These are phyloP conservation scores for Hirschioporus abietinus DNA, from an alignment of 768 basidiomycete genomes.

Conservation along the genomic window DNA sequence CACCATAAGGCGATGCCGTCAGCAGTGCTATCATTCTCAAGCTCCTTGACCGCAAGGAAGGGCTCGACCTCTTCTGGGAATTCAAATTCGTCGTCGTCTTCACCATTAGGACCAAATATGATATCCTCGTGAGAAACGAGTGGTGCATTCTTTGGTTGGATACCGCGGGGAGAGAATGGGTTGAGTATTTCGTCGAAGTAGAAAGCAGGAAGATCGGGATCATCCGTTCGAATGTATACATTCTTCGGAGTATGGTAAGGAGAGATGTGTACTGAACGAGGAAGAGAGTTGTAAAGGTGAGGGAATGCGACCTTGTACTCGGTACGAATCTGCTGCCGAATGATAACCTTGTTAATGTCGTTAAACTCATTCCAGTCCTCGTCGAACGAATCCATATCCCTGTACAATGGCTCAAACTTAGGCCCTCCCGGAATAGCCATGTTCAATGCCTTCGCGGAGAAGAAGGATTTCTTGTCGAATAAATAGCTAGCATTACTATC, in stretches of 20 bases:
- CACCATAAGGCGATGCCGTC: slow-evolving; percentile 98
- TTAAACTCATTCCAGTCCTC: slow-evolving; percentile 99
- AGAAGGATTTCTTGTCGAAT: slow-evolving; percentile 97
- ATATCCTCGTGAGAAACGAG: slow-evolving; percentile 84
- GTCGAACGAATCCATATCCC: slow-evolving; percentile 96
- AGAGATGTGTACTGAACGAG: slow-evolving; percentile 88
- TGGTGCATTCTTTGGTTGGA: slow-evolving; percentile 75
- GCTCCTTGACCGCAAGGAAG: slow-evolving; percentile 71
- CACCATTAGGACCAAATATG: slow-evolving; percentile 85
- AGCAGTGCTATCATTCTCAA: slow-evolving; percentile 89
- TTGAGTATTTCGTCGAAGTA: slow-evolving; percentile 99
- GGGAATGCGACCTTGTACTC: slow-evolving; percentile 99
- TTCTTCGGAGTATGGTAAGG: slow-evolving; percentile 94
- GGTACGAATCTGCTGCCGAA: slow-evolving; percentile 95
- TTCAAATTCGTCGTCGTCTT: slow-evolving; percentile 84
- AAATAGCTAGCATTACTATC: slow-evolving; percentile 90
- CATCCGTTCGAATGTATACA: slow-evolving; percentile 98
- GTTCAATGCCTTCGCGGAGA: slow-evolving; percentile 95
- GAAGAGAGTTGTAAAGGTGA: slow-evolving; percentile 96
- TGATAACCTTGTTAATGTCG: slow-evolving; percentile 99
- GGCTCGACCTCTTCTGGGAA: slow-evolving; percentile 73
- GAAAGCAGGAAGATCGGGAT: slow-evolving; percentile 98
- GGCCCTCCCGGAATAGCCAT: slow-evolving; percentile 98
- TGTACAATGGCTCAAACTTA: slow-evolving; percentile 95
- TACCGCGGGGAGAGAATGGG: slow-evolving; percentile 89